Evolutionary conservation across 2,329 filamentous ascomycete species (phyloP).

Genomic region (Fusarium pseudoanthophilum): DNA sequence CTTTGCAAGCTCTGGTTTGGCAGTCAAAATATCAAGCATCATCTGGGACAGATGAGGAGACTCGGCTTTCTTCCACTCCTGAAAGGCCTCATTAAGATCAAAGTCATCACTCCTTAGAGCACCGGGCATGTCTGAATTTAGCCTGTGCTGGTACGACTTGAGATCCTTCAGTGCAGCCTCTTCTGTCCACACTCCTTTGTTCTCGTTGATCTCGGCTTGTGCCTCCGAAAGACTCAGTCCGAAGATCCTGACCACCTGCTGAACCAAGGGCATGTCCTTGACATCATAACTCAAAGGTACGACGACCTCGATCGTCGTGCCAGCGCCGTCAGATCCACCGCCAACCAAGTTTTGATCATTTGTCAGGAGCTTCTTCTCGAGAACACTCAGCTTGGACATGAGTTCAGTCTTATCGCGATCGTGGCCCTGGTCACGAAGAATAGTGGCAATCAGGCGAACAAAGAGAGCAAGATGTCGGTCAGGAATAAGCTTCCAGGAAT

Average conservation of each 20-base stretch:
- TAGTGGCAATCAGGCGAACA: constrained; percentile 83
- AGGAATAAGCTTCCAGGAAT: constrained; percentile 89
- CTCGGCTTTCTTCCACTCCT: constrained; percentile 92
- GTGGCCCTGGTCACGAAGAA: constrained; percentile 85
- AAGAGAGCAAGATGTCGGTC: constrained; percentile 96
- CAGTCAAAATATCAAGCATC: constrained; percentile 90
- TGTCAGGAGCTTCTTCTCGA: constrained; percentile 93
- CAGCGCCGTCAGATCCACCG: constrained; percentile 48
- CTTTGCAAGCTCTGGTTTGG: constrained; percentile 86
- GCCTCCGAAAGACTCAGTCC: constrained; percentile 80
- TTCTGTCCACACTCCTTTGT: constrained; percentile 87
- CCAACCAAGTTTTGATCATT: constrained; percentile 86
- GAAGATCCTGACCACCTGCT: constrained; percentile 88
- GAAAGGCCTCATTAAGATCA: constrained; percentile 86
- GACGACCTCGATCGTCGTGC: constrained; percentile 77
- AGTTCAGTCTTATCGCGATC: constrained; percentile 87
- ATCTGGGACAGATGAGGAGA: constrained; percentile 87
- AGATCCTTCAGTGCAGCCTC: constrained; percentile 90
- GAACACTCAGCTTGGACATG: constrained; percentile 77
- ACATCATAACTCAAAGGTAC: constrained; percentile 90
- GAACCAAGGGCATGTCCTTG: constrained; percentile 95
- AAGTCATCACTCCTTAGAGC: constrained; percentile 89
- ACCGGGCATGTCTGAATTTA: constrained; percentile 81
- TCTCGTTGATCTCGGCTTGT: constrained; percentile 86
- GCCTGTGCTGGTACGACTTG: constrained; percentile 90